A percentile compares a stretch with the other conserved stretches of the same genome.
Conservation (phyloP, 2,329 filamentous ascomycete genomes). For the Cyphellophora attinorum region DNA sequence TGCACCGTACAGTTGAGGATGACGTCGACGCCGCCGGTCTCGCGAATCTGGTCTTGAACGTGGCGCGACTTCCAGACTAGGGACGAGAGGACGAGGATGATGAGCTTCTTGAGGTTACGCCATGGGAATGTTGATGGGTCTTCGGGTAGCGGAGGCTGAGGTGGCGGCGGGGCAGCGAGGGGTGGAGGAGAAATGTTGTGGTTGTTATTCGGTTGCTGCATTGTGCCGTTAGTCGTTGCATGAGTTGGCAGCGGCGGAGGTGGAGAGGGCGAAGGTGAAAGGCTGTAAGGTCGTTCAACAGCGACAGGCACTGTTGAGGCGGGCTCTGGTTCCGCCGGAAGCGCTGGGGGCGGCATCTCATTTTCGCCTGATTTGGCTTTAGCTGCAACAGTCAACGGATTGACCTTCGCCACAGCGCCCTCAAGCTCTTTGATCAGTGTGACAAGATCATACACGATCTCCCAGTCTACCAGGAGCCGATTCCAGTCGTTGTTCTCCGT, state of each 20-base stretch:
- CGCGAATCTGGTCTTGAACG: constrained; percentile 81
- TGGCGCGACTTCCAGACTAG: constrained; percentile 77
- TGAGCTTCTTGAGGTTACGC: constrained; percentile 84
- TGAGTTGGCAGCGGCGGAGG: constrained; percentile 20
- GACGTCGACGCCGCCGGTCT: constrained; percentile 75
- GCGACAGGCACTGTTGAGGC: constrained; percentile 29
- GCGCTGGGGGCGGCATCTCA: constrained; percentile 16
- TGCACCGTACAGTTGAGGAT: constrained; percentile 83
- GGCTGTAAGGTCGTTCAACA: constrained; percentile 59
- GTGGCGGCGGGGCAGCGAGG: constrained; percentile 13
- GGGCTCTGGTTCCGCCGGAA: constrained; percentile 20
- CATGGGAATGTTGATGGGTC: constrained; percentile 59
- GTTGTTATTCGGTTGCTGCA: constrained; percentile 5
- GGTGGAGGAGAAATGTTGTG: constrained; percentile 6
- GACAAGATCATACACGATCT: constrained; percentile 79
- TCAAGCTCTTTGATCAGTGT: constrained; percentile 81
- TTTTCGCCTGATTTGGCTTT: constrained; percentile 7
- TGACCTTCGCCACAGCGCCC: constrained; percentile 74
- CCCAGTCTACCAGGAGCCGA: constrained; percentile 79
- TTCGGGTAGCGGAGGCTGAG: constrained; percentile 40
- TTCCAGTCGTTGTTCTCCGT: constrained; percentile 79
- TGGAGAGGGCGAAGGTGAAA: constrained; percentile 28
- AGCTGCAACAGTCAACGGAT: constrained; percentile 40
- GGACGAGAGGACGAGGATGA: constrained; percentile 80
- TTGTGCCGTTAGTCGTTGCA: background rate